Conservation (phyloP, 148 eudicot genomes). For the Vaccinium myrtillus region DNA sequence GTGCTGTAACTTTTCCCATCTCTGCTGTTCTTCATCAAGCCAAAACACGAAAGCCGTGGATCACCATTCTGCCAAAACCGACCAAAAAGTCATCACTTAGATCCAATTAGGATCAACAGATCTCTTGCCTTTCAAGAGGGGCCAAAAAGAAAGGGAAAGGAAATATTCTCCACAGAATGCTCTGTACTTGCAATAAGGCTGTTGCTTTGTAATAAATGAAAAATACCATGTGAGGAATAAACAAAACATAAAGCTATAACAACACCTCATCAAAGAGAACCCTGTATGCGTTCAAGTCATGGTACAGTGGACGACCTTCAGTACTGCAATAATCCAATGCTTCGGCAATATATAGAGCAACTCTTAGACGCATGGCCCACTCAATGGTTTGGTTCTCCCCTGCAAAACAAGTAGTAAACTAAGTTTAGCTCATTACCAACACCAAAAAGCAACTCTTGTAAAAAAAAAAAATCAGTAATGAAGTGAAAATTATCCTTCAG, state of each 20-base stretch:
- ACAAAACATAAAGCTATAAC: background rate
- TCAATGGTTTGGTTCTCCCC: slow-evolving; percentile 96
- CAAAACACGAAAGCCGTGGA: slow-evolving; percentile 96
- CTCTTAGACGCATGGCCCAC: slow-evolving; percentile 93
- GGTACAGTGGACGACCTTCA: slow-evolving; percentile 81
- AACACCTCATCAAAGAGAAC: slow-evolving; percentile 96
- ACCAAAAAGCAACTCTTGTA: background rate
- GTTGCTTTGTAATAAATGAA: background rate
- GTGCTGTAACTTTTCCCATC: slow-evolving; percentile 98
- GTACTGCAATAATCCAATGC: slow-evolving; percentile 78
- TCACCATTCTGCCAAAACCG: slow-evolving; percentile 70
- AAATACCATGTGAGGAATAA: background rate
- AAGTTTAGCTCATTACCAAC: background rate
- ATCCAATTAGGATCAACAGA: slow-evolving; percentile 1
- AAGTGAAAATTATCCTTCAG: background rate
- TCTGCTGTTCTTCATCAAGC: slow-evolving; percentile 92
- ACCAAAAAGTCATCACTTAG: slow-evolving; percentile 1
- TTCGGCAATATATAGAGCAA: slow-evolving; percentile 81
- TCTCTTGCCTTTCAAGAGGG: slow-evolving; percentile 4
- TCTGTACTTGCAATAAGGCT: background rate
- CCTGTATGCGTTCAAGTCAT: slow-evolving; percentile 87
- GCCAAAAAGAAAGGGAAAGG: background rate
- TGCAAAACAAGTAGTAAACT: slow-evolving; percentile 28
- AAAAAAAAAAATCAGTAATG: background rate
- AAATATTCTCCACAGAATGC: background rate